Evolutionary conservation across 306 rosid genomes (phyloP).

Genomic region (Acacia crassicarpa): DNA sequence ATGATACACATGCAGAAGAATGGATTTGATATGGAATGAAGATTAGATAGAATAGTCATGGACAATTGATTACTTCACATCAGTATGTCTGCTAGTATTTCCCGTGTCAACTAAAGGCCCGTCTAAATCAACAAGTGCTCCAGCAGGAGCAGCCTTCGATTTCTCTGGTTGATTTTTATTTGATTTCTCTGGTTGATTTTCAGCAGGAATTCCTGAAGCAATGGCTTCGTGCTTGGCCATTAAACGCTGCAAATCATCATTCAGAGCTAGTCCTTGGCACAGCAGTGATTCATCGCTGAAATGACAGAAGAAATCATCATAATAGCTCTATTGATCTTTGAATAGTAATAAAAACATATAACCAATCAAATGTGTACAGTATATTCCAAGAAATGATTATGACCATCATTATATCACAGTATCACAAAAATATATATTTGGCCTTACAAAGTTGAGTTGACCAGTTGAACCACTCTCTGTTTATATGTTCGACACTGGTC

Average conservation of each 20-base stretch:
- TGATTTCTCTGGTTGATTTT: slow-evolving; percentile 45
- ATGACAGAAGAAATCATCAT: slow-evolving; percentile 18
- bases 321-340: background rate
- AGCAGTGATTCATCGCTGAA: slow-evolving; percentile 92
- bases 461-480: slow-evolving; percentile 98
- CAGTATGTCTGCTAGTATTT: slow-evolving; percentile 56
- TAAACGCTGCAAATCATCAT: slow-evolving; percentile 95
- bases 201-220: slow-evolving; percentile 69
- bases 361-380: slow-evolving; percentile 22
- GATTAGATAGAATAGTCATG: slow-evolving; percentile 8
- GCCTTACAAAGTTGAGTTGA: slow-evolving; percentile 91
- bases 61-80: slow-evolving; percentile 49
- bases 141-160: slow-evolving; percentile 50
- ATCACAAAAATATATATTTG: slow-evolving; percentile 23
- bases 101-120: slow-evolving; percentile 84
- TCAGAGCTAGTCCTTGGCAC: slow-evolving; percentile 87
- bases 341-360: slow-evolving; percentile 15
- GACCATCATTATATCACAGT: slow-evolving; percentile 2
- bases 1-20: slow-evolving; percentile 25
- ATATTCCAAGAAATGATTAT: background rate
- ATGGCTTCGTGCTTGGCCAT: slow-evolving; percentile 89
- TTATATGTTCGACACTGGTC: slow-evolving; percentile 87
- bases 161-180: slow-evolving; percentile 45
- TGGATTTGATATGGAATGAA: slow-evolving; percentile 5
- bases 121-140: slow-evolving; percentile 58